A percentile compares a stretch with the other conserved stretches of the same genome.
Conservation (phyloP, 495 filamentous ascomycete species). For the Talaromyces proteolyticus region DNA sequence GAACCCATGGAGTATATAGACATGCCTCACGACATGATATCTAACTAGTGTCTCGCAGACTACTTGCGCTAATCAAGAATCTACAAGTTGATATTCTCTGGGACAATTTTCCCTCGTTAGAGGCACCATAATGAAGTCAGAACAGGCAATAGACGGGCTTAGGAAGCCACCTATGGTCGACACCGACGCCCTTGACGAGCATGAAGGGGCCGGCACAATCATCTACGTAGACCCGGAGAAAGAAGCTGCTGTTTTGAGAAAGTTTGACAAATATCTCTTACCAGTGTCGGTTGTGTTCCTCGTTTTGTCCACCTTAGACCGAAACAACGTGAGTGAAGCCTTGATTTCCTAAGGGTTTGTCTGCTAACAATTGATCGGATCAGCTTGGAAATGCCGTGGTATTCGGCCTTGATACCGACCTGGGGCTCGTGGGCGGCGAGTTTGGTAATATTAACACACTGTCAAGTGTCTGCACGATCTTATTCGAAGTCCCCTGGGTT, state of each 20-base stretch:
- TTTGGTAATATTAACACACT: conserved; percentile 1
- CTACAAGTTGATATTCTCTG: too few relatives aligned
- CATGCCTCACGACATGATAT: neutral
- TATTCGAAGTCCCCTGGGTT: neutral
- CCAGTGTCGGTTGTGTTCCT: conserved; percentile 1
- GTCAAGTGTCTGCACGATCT: neutral
- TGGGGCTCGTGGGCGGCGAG: neutral
- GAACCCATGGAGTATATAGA: neutral
- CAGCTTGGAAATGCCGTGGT: neutral
- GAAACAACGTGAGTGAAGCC: conserved; percentile 1
- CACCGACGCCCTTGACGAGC: neutral
- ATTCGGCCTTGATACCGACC: neutral
- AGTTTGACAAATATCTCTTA: conserved; percentile 1
- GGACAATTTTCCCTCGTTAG: neutral
- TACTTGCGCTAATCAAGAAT: too few relatives aligned
- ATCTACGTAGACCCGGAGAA: conserved; percentile 14
- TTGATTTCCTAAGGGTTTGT: neutral
- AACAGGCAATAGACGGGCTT: neutral
- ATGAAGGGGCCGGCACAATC: neutral
- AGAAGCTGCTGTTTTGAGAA: conserved; percentile 3
- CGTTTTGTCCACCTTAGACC: conserved; percentile 1
- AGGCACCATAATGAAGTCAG: neutral
- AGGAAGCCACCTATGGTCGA: neutral
- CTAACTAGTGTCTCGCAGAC: neutral
- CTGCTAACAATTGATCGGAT: neutral